A percentile compares a stretch with the other conserved stretches of the same genome.
These are phyloP conservation scores for Fremontodendron californicum DNA, from an alignment of 345 rosid species.

Conservation along the genomic window DNA sequence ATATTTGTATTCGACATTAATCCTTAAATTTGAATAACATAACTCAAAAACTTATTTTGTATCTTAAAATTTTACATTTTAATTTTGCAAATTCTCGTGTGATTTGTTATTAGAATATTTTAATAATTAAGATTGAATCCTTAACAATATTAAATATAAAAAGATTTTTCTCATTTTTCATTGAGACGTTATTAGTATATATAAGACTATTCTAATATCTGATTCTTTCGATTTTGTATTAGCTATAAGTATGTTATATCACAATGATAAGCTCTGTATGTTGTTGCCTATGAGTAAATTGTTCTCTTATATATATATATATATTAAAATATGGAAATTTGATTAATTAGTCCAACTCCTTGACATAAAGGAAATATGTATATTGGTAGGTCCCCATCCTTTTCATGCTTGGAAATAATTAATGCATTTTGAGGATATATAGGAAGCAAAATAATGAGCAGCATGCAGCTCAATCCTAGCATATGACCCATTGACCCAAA, in stretches of 20 bases:
- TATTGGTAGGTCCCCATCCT: conserved; percentile 5
- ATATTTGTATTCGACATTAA: too few species aligned
- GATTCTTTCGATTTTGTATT: neutral
- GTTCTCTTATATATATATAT: too few species aligned
- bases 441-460: neutral
- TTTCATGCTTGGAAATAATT: conserved; percentile 13
- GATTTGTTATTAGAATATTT: too few species aligned
- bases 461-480: neutral
- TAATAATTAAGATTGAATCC: too few species aligned
- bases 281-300: neutral
- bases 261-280: neutral
- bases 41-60: too few species aligned
- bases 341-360: neutral
- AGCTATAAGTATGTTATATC: neutral
- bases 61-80: too few species aligned
- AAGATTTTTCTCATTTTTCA: too few species aligned
- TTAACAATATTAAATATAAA: too few species aligned
- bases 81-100: too few species aligned
- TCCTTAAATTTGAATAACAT: too few species aligned
- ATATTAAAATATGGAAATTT: neutral
- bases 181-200: too few species aligned
- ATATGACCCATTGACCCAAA: neutral
- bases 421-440: neutral
- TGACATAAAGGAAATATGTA: neutral
- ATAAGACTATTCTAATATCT: neutral